phyloP scores from a whole-genome alignment of 192 early-diverging fungal species.

The Gonapodya prolifera region DNA sequence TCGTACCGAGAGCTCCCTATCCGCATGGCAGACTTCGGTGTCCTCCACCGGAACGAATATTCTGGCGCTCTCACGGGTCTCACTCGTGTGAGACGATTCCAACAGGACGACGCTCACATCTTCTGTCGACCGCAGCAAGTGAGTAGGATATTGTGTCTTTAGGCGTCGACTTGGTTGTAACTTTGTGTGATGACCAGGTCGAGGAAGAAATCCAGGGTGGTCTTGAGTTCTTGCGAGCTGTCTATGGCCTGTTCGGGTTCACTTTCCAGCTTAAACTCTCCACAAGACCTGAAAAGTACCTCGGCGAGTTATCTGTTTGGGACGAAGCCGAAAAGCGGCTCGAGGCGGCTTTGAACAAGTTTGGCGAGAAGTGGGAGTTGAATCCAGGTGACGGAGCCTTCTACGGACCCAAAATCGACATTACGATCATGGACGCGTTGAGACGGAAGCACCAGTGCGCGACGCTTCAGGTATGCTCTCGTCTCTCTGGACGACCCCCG shows the following conservation, averaged over 20 bases:
- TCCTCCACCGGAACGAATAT: slow-evolving; percentile 83
- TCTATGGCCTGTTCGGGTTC: slow-evolving; percentile 93
- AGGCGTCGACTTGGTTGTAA: neutral
- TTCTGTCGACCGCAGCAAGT: slow-evolving; percentile 85
- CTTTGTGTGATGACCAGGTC: slow-evolving; percentile 29
- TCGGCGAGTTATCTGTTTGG: slow-evolving; percentile 85
- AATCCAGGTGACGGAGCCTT: slow-evolving; percentile 97
- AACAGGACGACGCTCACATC: slow-evolving; percentile 99
- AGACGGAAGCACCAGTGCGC: slow-evolving; percentile 88
- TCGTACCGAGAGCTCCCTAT: slow-evolving; percentile 93
- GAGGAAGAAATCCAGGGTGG: slow-evolving; percentile 66
- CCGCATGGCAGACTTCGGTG: slow-evolving; percentile 94
- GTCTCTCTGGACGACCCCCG: neutral
- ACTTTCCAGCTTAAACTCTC: slow-evolving; percentile 82
- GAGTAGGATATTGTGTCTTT: slow-evolving; percentile 2
- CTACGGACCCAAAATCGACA: slow-evolving; percentile 99
- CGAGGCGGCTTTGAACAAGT: slow-evolving; percentile 60
- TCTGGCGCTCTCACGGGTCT: slow-evolving; percentile 88
- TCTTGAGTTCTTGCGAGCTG: slow-evolving; percentile 77
- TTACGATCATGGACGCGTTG: slow-evolving; percentile 86
- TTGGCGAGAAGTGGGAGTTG: slow-evolving; percentile 70
- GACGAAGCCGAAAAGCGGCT: slow-evolving; percentile 81
- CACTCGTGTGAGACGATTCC: slow-evolving; percentile 95
- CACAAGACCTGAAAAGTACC: slow-evolving; percentile 91
- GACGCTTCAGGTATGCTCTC: slow-evolving; percentile 31